Conservation (phyloP, 257 asterid species). For the Salvia splendens region DNA sequence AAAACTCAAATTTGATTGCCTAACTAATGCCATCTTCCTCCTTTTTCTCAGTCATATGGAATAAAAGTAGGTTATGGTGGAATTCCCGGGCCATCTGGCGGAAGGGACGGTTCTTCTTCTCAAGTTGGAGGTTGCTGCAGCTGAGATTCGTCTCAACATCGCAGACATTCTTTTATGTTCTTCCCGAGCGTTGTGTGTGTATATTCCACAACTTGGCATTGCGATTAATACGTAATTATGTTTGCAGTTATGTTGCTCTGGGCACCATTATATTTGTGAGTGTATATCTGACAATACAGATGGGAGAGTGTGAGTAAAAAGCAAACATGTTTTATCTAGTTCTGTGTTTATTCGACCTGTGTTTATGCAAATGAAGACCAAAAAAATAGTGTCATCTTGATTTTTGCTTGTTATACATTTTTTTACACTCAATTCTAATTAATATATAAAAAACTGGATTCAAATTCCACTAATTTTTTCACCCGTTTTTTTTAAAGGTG, state of each 20-base stretch:
- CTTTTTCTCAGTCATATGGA: slow-evolving; percentile 69
- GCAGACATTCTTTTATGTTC: slow-evolving; percentile 17
- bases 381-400: neutral
- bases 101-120: slow-evolving; percentile 67
- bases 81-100: slow-evolving; percentile 73
- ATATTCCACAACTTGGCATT: slow-evolving; percentile 24
- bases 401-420: slow-evolving; percentile 5
- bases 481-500: too few species aligned
- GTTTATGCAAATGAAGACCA: slow-evolving; percentile 24
- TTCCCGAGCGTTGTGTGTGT: slow-evolving; percentile 20
- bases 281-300: slow-evolving; percentile 26
- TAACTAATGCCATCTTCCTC: slow-evolving; percentile 14
- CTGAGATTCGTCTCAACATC: slow-evolving; percentile 38
- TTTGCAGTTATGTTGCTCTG: slow-evolving; percentile 12
- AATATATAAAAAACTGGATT: too few species aligned
- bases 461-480: too few species aligned
- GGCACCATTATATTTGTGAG: slow-evolving; percentile 3
- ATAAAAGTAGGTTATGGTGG: slow-evolving; percentile 91
- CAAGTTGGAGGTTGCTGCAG: slow-evolving; percentile 94
- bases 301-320: slow-evolving; percentile 22
- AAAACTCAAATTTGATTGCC: neutral
- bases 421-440: neutral
- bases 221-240: slow-evolving; percentile 13
- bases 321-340: slow-evolving; percentile 3
- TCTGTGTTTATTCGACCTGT: slow-evolving; percentile 16